Conservation (phyloP, 768 basidiomycete species). For the Guyanaporus albipodus region DNA sequence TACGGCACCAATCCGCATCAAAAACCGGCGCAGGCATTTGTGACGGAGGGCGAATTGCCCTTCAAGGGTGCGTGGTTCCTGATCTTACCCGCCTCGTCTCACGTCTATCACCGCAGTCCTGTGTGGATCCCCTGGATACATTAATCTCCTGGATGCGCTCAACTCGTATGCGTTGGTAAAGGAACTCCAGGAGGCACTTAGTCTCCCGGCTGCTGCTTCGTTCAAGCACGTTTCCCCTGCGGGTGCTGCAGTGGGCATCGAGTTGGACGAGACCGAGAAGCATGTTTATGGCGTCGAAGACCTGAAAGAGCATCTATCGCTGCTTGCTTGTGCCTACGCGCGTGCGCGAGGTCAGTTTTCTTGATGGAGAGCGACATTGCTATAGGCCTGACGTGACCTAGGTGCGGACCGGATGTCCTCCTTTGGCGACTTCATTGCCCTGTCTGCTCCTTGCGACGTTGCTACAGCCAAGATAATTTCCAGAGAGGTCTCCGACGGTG, state of each 20-base stretch:
- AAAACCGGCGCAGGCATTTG: slow-evolving; percentile 96
- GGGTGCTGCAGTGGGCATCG: slow-evolving; percentile 89
- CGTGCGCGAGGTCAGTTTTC: slow-evolving; percentile 75
- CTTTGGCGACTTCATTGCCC: slow-evolving; percentile 97
- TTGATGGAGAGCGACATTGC: neutral
- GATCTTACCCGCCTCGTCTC: neutral
- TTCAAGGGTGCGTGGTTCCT: slow-evolving; percentile 68
- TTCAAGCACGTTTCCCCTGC: slow-evolving; percentile 99
- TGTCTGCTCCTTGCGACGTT: slow-evolving; percentile 89
- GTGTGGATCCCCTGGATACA: slow-evolving; percentile 94
- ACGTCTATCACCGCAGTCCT: slow-evolving; percentile 50
- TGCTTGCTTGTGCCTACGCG: slow-evolving; percentile 90
- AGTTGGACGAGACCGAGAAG: slow-evolving; percentile 79
- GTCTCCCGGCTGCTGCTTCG: slow-evolving; percentile 92
- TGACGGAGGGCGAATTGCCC: slow-evolving; percentile 82
- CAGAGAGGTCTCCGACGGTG: slow-evolving; percentile 97
- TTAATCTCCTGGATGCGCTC: slow-evolving; percentile 95
- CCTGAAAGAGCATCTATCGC: slow-evolving; percentile 83
- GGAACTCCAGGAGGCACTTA: slow-evolving; percentile 83
- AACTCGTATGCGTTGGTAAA: slow-evolving; percentile 96
- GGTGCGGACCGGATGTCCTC: slow-evolving; percentile 99
- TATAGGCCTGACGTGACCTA: slow-evolving; percentile 26
- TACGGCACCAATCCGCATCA: slow-evolving; percentile 99
- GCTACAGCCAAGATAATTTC: slow-evolving; percentile 96
- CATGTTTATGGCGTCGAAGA: slow-evolving; percentile 97